phyloP scores from a whole-genome alignment of 148 eudicot genomes.

The Dianthus caryophyllus region DNA sequence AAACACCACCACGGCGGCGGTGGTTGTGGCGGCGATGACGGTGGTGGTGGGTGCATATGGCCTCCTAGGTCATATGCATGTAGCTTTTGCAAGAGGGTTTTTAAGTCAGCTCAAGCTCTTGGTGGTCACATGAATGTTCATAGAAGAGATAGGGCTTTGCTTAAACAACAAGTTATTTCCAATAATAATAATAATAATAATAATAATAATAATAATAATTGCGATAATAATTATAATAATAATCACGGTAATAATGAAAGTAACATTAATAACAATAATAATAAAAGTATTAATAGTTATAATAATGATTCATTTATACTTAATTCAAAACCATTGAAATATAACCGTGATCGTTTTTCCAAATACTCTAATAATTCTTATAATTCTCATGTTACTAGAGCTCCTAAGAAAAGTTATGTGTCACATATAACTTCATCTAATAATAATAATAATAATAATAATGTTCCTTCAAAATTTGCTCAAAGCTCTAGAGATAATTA shows the following conservation, averaged over 20 bases:
- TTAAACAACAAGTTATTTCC: constrained; percentile 42
- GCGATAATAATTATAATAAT: not conserved
- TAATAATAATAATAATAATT: too few relatives aligned
- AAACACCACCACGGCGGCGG: not conserved
- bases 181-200: not conserved
- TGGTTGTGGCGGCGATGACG: not conserved
- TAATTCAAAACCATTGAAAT: not conserved
- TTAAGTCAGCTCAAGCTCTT: constrained; percentile 73
- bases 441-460: too few relatives aligned
- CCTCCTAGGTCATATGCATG: constrained; percentile 67
- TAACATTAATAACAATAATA: not conserved
- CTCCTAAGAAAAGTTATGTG: constrained; percentile 20
- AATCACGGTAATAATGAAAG: not conserved
- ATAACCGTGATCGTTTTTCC: too few relatives aligned
- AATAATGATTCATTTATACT: constrained; percentile 6
- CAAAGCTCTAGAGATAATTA: constrained; percentile 4
- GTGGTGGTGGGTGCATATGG: constrained; percentile 35
- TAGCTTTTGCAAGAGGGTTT: constrained; percentile 57
- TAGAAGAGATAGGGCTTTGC: constrained; percentile 62
- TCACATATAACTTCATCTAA: constrained; percentile 11
- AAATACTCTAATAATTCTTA: too few relatives aligned
- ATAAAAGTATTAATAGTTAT: not conserved
- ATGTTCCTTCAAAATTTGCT: constrained; percentile 13
- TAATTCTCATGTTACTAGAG: constrained; percentile 8
- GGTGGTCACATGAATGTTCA: constrained; percentile 84